These are phyloP conservation scores for Termitomyces sp. DNA, from an alignment of 768 basidiomycete genomes.

Conservation along the genomic window DNA sequence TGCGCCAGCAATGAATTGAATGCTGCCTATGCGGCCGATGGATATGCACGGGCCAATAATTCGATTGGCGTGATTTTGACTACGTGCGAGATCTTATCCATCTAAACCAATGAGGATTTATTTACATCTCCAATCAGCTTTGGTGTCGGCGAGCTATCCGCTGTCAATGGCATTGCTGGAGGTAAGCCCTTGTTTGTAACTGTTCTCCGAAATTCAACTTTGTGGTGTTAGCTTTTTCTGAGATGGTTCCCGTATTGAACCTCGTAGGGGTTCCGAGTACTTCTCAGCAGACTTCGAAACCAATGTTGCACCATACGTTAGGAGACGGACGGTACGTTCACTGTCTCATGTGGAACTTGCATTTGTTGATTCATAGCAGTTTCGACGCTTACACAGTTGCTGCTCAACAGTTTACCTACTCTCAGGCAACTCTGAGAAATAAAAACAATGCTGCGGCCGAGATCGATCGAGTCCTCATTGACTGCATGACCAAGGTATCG, in stretches of 20 bases:
- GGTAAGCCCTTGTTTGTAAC: constrained; percentile 20
- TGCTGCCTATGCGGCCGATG: constrained; percentile 88
- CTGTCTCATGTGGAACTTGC: fast-evolving
- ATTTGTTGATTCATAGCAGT: constrained; percentile 25
- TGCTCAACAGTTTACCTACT: constrained; percentile 65
- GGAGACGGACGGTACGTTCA: constrained; percentile 11
- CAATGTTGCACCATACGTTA: constrained; percentile 13
- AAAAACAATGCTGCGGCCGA: constrained; percentile 52
- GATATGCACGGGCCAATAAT: constrained; percentile 85
- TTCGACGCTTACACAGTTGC: constrained; percentile 79
- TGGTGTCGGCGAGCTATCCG: constrained; percentile 91
- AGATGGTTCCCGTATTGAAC: constrained; percentile 88
- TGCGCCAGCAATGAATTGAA: constrained; percentile 73
- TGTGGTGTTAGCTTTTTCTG: constrained; percentile 57
- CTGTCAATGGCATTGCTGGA: constrained; percentile 80
- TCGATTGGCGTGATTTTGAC: constrained; percentile 70
- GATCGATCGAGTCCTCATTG: constrained; percentile 75
- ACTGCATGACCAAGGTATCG: constrained; percentile 52
- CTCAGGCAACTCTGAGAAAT: constrained; percentile 55
- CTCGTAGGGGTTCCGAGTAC: constrained; percentile 52
- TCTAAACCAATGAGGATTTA: background rate
- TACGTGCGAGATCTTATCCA: constrained; percentile 39
- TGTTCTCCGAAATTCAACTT: constrained; percentile 17
- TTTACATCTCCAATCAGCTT: constrained; percentile 38
- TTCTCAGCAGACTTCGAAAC: constrained; percentile 10